phyloP scores from a whole-genome alignment of 179 eudicot species.

The Silene noctiflora region DNA sequence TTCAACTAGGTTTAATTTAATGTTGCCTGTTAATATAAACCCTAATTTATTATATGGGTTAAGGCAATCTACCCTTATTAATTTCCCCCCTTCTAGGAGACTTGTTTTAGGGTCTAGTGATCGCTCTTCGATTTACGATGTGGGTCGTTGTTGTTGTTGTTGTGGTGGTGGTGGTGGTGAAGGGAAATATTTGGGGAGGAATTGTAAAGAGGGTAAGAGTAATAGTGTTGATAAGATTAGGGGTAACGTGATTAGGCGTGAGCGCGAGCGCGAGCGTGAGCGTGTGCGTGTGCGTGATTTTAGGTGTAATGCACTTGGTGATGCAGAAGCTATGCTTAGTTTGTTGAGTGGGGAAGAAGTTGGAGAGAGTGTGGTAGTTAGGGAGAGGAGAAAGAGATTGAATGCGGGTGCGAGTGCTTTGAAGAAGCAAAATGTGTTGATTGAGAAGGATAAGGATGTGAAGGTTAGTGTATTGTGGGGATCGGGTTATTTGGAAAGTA shows the following conservation, averaged over 20 bases:
- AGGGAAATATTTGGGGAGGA: slow-evolving; percentile 22
- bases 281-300: slow-evolving; percentile 7
- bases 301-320: slow-evolving; percentile 35
- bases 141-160: slow-evolving; percentile 29
- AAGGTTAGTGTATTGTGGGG: slow-evolving; percentile 31
- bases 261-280: background rate
- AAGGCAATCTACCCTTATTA: slow-evolving; percentile 70
- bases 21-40: slow-evolving; percentile 36
- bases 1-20: slow-evolving; percentile 21
- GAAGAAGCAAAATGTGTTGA: slow-evolving; percentile 23
- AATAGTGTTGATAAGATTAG: slow-evolving; percentile 31
- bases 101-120: slow-evolving; percentile 39
- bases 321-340: slow-evolving; percentile 66
- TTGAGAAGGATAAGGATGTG: slow-evolving; percentile 18
- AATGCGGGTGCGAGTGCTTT: slow-evolving; percentile 29
- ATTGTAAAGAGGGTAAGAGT: slow-evolving; percentile 4
- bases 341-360: slow-evolving; percentile 59
- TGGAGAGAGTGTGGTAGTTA: slow-evolving; percentile 39
- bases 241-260: slow-evolving; percentile 27
- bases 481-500: slow-evolving; percentile 24
- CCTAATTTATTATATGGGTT: slow-evolving; percentile 55
- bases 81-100: slow-evolving; percentile 52
- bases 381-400: slow-evolving; percentile 34
- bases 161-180: background rate
- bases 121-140: slow-evolving; percentile 34